Evolutionary conservation across 805 yeast species (phyloP), one percentile per base, ranked within the genome.

Genomic region (Aciculoconidium aculeatum): DNA sequence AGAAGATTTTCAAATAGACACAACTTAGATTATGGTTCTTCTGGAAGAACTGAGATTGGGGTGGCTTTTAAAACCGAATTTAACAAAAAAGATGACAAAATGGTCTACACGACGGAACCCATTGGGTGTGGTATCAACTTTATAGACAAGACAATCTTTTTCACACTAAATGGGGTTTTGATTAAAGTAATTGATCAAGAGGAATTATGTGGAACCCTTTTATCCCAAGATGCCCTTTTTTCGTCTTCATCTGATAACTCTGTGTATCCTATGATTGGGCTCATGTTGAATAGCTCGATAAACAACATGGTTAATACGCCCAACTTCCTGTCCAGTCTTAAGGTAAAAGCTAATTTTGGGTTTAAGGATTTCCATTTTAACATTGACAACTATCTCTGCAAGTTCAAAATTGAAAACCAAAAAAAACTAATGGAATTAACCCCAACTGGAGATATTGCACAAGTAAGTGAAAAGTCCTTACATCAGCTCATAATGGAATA

Each of bases 51-150:
- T 7, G 62, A 59, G 27, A 42, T 63, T 7, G 67, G 60, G 7
- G 51, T 61, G 1, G 53, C 63, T 3, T 53, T 64, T 33, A 44
- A 47, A 14, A 58, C 64, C 4, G 41, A 46, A 20, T 30, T 40
- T 17, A 59, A 58, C 23, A 58, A 53, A 14, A 65, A 58, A 28
- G 64, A 40, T 17, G 58, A 58, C 23, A 58, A 53, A 14, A 65
- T 58, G 28, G 64, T 65, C 2, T 65, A 68, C 22, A 55, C 49
- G 17, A 46, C 55, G 13, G 95, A 86, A 52, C 62, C 72, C 3
- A 67, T 88, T 38, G 96, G 96, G 0, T 80, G 88, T 53, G 96
- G 96, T 4, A 67, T 86, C 14, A 80, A 87, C 57, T 80, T 73
- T 42, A 61, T 70, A 10, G 72, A 71, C 22, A 68, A 73, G 23